Evolutionary conservation across 192 early-diverging fungal species (phyloP).

Genomic region (Coemansia erecta): DNA sequence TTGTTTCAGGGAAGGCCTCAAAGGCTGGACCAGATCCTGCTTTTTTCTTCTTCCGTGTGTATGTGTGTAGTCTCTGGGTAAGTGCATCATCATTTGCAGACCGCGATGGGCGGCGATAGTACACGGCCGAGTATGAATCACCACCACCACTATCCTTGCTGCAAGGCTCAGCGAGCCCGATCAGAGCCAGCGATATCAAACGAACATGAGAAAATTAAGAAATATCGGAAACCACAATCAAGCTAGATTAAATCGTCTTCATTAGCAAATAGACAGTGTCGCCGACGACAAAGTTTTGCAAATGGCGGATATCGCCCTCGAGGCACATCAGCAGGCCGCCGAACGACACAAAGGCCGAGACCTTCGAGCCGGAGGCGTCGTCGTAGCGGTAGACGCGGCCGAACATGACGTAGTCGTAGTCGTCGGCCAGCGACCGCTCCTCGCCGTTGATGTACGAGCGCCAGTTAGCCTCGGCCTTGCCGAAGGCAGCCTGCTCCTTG

Average conservation of each 20-base stretch:
- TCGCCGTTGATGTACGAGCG: constrained; percentile 55
- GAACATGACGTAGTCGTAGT: constrained; percentile 99
- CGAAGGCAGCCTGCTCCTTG: constrained; percentile 35
- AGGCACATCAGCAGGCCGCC: constrained; percentile 91
- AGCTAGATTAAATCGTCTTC: constrained; percentile 43
- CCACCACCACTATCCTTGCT: not conserved
- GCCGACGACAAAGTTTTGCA: constrained; percentile 82
- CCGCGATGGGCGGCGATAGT: no score
- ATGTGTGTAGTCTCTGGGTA: no score
- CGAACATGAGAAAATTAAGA: no score
- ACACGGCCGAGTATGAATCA: no score
- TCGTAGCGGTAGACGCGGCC: constrained; percentile 97
- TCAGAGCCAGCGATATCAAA: no score
- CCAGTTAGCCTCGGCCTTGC: constrained; percentile 53
- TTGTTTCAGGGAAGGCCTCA: no score
- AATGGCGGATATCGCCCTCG: constrained; percentile 77
- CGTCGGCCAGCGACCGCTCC: constrained; percentile 80
- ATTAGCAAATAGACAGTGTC: constrained; percentile 91
- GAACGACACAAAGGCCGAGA: constrained; percentile 83
- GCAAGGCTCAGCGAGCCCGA: not conserved
- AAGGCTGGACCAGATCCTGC: no score
- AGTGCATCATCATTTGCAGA: no score
- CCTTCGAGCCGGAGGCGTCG: constrained; percentile 68
- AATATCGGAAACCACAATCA: no score
- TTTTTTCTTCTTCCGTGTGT: no score